These are phyloP conservation scores for Verticillium nubilum DNA, from an alignment of 2,329 filamentous ascomycete species.

Conservation along the genomic window DNA sequence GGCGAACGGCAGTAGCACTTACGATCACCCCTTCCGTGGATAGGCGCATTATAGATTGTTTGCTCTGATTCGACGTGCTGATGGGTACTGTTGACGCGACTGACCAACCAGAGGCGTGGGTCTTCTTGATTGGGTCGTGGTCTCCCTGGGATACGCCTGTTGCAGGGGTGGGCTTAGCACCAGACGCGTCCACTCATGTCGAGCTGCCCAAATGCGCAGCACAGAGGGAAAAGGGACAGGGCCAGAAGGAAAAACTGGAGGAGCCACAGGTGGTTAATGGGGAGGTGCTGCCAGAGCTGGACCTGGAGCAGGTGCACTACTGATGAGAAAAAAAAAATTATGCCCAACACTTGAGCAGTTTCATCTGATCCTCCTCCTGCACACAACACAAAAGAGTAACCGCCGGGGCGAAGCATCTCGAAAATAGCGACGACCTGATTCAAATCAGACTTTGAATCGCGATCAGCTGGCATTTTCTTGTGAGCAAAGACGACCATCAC, in stretches of 20 bases:
- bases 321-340: not conserved
- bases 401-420: not conserved
- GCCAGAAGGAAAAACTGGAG: not conserved
- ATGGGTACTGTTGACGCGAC: not conserved
- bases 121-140: not conserved
- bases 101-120: not conserved
- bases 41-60: not conserved
- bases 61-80: not conserved
- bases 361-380: not conserved
- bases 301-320: not conserved
- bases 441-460: not conserved
- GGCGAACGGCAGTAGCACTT: not conserved
- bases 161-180: not conserved
- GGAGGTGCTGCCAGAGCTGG: not conserved
- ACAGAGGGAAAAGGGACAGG: not conserved
- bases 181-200: not conserved
- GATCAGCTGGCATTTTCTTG: not conserved
- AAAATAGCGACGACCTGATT: not conserved
- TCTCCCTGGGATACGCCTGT: not conserved
- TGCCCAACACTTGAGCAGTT: not conserved
- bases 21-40: not conserved
- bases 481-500: not conserved
- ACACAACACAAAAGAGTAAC: not conserved
- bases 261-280: not conserved
- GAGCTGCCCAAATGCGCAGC: not conserved